phyloP scores from a whole-genome alignment of 768 basidiomycete genomes.

The Xerocomellus chrysenteron region DNA sequence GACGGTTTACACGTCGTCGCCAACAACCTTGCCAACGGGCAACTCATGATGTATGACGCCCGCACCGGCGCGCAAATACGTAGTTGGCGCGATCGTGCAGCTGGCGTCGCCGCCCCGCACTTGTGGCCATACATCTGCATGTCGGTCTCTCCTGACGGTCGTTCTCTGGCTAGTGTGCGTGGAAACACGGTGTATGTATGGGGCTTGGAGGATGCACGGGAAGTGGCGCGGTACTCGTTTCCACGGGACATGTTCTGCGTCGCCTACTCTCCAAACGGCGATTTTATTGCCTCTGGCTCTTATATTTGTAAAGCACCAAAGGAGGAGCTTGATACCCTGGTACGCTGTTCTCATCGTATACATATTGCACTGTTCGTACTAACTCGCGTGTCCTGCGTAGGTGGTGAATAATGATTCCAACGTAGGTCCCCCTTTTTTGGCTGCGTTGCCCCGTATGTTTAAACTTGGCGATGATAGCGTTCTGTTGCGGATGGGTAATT shows the following conservation, averaged over 20 bases:
- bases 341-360: neutral
- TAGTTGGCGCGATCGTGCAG: constrained; percentile 16
- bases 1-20: constrained; percentile 19
- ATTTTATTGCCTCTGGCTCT: constrained; percentile 15
- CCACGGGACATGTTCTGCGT: constrained; percentile 25
- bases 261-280: constrained; percentile 23
- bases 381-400: constrained; percentile 1
- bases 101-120: constrained; percentile 1
- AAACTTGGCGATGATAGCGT: neutral
- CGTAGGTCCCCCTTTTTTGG: constrained; percentile 1
- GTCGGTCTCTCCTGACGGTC: constrained; percentile 22
- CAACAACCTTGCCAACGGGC: constrained; percentile 24
- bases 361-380: neutral
- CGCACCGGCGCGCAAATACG: constrained; percentile 19
- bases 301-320: constrained; percentile 18
- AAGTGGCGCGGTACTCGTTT: constrained; percentile 21
- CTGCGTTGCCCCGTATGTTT: neutral
- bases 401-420: neutral
- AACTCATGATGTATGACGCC: constrained; percentile 25
- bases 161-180: constrained; percentile 19
- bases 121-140: constrained; percentile 25
- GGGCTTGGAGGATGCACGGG: constrained; percentile 13
- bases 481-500: neutral
- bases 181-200: constrained; percentile 17
- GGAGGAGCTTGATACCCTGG: neutral